Evolutionary conservation across 1,139 yeast species (phyloP).

Genomic region (Nakaseomyces glabratus): DNA sequence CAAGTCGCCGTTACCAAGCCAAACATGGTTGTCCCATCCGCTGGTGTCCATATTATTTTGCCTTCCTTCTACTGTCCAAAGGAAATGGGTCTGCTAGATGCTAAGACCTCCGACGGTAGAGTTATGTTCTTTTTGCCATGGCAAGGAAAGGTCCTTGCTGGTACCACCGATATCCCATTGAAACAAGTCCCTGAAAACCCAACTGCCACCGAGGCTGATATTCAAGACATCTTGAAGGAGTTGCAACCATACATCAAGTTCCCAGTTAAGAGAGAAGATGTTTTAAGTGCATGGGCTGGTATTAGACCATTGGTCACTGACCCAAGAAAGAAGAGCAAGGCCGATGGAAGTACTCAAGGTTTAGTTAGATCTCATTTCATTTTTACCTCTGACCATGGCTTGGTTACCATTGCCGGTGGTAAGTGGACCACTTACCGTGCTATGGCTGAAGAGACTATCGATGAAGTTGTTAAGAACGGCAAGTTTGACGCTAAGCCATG

Average conservation of each 20-base stretch:
- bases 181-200: constrained; percentile 75
- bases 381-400: constrained; percentile 60
- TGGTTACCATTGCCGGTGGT: constrained; percentile 90
- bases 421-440: constrained; percentile 98
- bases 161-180: constrained; percentile 85
- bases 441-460: constrained; percentile 93
- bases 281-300: constrained; percentile 94
- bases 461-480: constrained; percentile 52
- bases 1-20: constrained; percentile 34
- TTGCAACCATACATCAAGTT: constrained; percentile 82
- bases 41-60: constrained; percentile 86
- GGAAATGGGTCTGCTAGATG: constrained; percentile 83
- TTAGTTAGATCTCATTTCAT: constrained; percentile 86
- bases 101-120: constrained; percentile 89
- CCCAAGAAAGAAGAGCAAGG: constrained; percentile 48
- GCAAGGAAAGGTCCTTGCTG: constrained; percentile 96
- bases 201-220: constrained; percentile 80
- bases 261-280: constrained; percentile 85
- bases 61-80: constrained; percentile 91
- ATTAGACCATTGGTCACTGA: constrained; percentile 90
- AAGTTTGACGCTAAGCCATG: constrained; percentile 44
- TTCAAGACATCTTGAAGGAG: constrained; percentile 78
- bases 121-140: constrained; percentile 96
- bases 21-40: constrained; percentile 80
- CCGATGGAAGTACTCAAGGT: constrained; percentile 56